These are phyloP conservation scores for Aspergillus pseudotamarii DNA, from an alignment of 2,329 filamentous ascomycete genomes.

Conservation along the genomic window DNA sequence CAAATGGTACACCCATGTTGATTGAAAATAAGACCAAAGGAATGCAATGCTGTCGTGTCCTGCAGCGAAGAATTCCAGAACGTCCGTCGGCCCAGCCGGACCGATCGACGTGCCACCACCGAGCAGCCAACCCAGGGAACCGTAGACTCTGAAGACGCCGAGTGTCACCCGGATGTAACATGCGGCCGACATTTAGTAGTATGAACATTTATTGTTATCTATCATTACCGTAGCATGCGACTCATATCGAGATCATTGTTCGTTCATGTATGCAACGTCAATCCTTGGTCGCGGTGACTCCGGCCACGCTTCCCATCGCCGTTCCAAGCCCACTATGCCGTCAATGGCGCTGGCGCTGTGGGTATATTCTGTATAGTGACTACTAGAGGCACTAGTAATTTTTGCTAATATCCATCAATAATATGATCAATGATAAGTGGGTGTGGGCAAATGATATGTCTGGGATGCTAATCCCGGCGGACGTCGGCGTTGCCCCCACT, in stretches of 20 bases:
- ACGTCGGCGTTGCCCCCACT: conserved; percentile 13
- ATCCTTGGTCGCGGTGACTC: neutral
- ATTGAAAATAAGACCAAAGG: neutral
- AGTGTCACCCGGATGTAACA: conserved; percentile 9
- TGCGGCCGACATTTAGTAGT: neutral
- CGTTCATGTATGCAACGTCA: conserved; percentile 3
- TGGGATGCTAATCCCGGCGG: conserved; percentile 9
- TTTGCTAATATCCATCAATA: conserved; percentile 8
- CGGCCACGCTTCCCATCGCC: neutral
- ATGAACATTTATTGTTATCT: conserved; percentile 10
- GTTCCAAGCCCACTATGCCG: conserved; percentile 1
- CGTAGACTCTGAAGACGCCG: conserved; percentile 1
- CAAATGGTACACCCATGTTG: conserved; percentile 10
- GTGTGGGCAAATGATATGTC: neutral
- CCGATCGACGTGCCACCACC: conserved; percentile 21
- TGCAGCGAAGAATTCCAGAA: conserved; percentile 44
- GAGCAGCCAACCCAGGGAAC: conserved; percentile 13
- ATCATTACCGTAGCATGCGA: neutral
- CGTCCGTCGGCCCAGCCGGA: conserved; percentile 16
- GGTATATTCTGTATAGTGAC: neutral
- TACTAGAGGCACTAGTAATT: conserved; percentile 2
- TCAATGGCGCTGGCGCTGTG: conserved; percentile 1
- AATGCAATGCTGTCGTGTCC: conserved; percentile 9
- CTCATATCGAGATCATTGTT: neutral
- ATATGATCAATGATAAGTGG: neutral